Conservation (phyloP, 495 filamentous ascomycete genomes). For the Xylaria scruposa region DNA sequence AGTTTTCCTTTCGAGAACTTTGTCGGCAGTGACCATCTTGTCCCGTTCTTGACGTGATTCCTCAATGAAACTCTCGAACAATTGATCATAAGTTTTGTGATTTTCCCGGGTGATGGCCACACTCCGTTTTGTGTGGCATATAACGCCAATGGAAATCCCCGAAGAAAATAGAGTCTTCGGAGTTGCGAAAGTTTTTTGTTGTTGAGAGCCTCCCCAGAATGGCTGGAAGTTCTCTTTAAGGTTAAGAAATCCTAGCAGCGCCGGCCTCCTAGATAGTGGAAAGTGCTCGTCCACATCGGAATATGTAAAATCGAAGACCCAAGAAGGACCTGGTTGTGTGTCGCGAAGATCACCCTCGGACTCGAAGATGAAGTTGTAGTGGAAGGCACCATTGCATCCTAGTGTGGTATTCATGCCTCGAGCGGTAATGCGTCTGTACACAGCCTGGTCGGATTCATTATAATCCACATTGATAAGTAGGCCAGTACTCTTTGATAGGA, state of each 20-base stretch:
- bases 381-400: background rate
- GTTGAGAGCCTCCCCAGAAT: background rate
- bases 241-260: background rate
- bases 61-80: too few relatives aligned
- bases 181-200: background rate
- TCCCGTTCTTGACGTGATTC: too few relatives aligned
- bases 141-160: background rate
- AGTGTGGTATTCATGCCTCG: background rate
- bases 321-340: background rate
- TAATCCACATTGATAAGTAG: background rate
- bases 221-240: background rate
- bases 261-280: background rate
- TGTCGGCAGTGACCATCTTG: too few relatives aligned
- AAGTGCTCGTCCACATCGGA: background rate
- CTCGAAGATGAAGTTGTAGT: background rate
- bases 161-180: background rate
- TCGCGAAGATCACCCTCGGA: background rate
- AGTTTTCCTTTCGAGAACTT: too few relatives aligned
- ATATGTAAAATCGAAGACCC: background rate
- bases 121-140: background rate
- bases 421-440: background rate
- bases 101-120: too few relatives aligned
- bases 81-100: too few relatives aligned
- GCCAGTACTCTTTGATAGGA: background rate
- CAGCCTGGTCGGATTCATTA: background rate